Base-by-base conservation (phyloP, 2,329 filamentous ascomycete species). In the Lasiodiplodia sp. region DNA sequence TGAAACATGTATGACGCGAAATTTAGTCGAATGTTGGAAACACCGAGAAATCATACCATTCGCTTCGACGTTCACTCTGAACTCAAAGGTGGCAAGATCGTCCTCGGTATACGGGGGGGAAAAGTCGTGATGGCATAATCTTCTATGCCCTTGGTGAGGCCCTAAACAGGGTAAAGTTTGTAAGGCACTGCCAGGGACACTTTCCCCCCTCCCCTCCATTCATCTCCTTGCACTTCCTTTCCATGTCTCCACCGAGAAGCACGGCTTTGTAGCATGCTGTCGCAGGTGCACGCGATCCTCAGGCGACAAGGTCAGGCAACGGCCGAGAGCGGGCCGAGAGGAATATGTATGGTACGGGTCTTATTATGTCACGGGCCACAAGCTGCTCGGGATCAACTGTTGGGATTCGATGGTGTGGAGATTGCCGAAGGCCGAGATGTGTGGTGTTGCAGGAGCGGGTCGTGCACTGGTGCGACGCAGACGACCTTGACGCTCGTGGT, bases 381-480 rank as follows among this genome's bases (percentile, higher is more conserved):
- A 21, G 21, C 25, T 52, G 51, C 21, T 14, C 25, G 37, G 31
- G 21, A 38, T 38, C 18, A 21, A 38, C 11, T 64, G 60, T 52
- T 40, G 44, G 58, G 58, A 63, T 51, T 51, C 2, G 34, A 16
- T 49, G 4, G 38, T 16, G 25, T 63, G 58, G 25, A 49, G 44
- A 51, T 34, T 37, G 25, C 25, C 58, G 44, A n/a, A 14, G 28
- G 31, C 38, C 60, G 60, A 25, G n/a, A 14, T 47, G 44, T 38
- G 28, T 52, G 28, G n/a, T 52, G 60, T 38, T 23, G 23, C 47
- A 52, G 8, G 60, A 10, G 44, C 60, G 60, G 60, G 44, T 52
- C 31, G 60, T 52, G 60, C 60, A 38, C 60, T 64, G 47, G 60
- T 64, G 60, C 47, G 60, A 64, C 28, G n/a, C n/a, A 49, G 28